Evolutionary conservation across 2,329 filamentous ascomycete species (phyloP).

Genomic region (Dothideomycetes sp.): DNA sequence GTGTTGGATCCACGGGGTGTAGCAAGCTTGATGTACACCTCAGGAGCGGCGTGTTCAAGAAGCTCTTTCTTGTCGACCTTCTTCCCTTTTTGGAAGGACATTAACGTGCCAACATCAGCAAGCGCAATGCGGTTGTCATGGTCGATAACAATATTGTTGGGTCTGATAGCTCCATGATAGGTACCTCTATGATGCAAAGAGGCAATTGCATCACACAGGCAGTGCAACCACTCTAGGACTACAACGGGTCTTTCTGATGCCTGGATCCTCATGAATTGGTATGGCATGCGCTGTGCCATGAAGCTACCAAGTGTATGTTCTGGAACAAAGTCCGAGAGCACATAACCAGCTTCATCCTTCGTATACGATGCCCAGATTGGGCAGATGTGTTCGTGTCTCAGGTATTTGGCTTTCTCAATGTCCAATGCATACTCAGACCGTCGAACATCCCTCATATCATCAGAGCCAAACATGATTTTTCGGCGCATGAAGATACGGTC

Average conservation of each 20-base stretch:
- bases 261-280: constrained; percentile 49
- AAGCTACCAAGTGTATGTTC: constrained; percentile 59
- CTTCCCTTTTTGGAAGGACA: constrained; percentile 41
- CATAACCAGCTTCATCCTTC: constrained; percentile 51
- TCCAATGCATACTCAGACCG: constrained; percentile 42
- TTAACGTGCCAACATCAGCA: constrained; percentile 44
- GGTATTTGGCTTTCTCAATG: constrained; percentile 44
- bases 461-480: constrained; percentile 19
- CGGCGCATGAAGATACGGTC: constrained; percentile 36
- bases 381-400: constrained; percentile 60
- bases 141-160: constrained; percentile 59
- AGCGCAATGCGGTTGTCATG: constrained; percentile 56
- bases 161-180: constrained; percentile 58
- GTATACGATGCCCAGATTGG: constrained; percentile 62
- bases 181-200: constrained; percentile 55
- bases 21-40: constrained; percentile 22
- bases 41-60: constrained; percentile 65
- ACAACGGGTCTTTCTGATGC: constrained; percentile 50
- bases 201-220: constrained; percentile 56
- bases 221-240: constrained; percentile 65
- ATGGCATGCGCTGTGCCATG: constrained; percentile 49
- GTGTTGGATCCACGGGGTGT: not conserved
- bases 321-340: constrained; percentile 54
- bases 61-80: constrained; percentile 53
- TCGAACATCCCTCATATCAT: constrained; percentile 10